Conservation (phyloP, 345 rosid genomes). For the Pelargonium nanum region DNA sequence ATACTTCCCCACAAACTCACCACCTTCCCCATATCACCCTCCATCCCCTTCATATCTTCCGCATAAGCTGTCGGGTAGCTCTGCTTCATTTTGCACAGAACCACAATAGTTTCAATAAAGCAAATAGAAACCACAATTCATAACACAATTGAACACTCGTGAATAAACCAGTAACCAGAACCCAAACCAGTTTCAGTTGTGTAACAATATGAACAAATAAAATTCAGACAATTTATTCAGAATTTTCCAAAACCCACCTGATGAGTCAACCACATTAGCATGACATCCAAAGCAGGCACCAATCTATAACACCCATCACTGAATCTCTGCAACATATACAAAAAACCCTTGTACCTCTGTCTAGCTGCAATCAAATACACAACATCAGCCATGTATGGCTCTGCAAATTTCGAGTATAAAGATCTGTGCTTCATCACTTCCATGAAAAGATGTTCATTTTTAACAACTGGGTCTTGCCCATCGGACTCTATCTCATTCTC, state of each 20-base stretch:
- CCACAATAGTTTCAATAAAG: background rate
- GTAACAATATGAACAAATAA: background rate
- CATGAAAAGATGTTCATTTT: constrained; percentile 29
- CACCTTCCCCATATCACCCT: constrained; percentile 33
- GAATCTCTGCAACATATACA: constrained; percentile 39
- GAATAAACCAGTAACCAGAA: background rate
- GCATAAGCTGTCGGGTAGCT: constrained; percentile 69
- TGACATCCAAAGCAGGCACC: constrained; percentile 58
- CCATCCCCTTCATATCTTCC: constrained; percentile 54
- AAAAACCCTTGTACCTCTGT: constrained; percentile 67
- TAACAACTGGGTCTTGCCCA: constrained; percentile 11
- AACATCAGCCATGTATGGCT: constrained; percentile 56
- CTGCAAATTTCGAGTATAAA: constrained; percentile 44
- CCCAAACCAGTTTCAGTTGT: background rate
- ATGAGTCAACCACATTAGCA: constrained; percentile 76
- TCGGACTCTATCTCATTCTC: constrained; percentile 53
- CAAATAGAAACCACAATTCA: background rate
- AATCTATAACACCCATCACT: constrained; percentile 32
- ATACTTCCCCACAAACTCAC: constrained; percentile 37
- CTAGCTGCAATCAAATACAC: constrained; percentile 61
- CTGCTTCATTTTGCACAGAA: constrained; percentile 21
- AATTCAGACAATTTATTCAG: background rate
- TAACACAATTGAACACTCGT: background rate
- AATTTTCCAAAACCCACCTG: constrained; percentile 32
- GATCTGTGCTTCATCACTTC: constrained; percentile 40